Evolutionary conservation across 768 basidiomycete genomes (phyloP).

Genomic region (Podaxis sp.): DNA sequence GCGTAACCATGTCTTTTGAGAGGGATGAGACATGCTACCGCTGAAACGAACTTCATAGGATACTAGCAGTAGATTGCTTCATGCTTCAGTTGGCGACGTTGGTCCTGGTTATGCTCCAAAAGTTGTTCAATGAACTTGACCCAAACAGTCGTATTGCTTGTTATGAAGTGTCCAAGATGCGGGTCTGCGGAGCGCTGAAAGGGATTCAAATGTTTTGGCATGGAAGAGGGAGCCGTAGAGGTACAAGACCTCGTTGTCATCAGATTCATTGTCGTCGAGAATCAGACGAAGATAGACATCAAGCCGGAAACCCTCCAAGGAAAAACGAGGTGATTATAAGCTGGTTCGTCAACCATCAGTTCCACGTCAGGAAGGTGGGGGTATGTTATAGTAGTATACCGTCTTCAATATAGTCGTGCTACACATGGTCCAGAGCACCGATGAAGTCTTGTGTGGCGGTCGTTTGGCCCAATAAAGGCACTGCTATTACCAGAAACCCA

Average conservation of each 20-base stretch:
- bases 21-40: neutral
- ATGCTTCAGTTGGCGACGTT: neutral
- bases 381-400: no score
- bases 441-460: no score
- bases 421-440: no score
- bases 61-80: neutral
- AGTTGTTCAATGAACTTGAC: neutral
- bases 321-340: neutral
- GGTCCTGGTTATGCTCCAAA: neutral
- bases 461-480: no score
- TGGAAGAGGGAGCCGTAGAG: neutral
- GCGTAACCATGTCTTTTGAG: neutral
- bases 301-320: neutral
- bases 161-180: neutral
- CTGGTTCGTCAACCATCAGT: neutral
- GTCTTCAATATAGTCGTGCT: no score
- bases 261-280: slow-evolving; percentile 1
- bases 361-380: no score
- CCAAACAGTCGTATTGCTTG: neutral
- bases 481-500: no score
- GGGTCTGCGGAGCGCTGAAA: neutral
- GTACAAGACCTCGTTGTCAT: slow-evolving; percentile 4
- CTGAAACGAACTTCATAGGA: neutral
- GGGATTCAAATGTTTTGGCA: neutral
- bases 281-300: neutral